Percentiles rank a stretch among this genome's conserved stretches.
Evolutionary conservation across 31 red algal genomes (phyloP).

Genomic region (Bonnemaisonia californica): DNA sequence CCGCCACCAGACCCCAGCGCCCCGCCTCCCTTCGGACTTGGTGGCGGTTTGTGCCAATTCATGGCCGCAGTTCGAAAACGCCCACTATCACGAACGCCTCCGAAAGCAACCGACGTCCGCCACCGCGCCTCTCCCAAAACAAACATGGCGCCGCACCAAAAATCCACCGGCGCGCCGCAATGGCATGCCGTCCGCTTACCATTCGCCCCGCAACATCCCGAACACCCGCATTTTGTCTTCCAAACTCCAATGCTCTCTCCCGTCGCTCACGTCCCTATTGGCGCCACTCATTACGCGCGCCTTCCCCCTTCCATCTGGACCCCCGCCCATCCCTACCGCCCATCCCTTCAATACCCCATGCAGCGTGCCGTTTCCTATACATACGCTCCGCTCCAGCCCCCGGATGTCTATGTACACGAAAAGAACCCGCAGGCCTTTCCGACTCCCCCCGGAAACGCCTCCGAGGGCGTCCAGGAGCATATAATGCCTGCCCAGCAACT

Average conservation of each 20-base stretch:
- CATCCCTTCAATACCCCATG: constrained; percentile 1
- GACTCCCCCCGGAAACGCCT: not conserved
- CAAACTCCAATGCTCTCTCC: constrained; percentile 44
- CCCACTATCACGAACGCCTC: not conserved
- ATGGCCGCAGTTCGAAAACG: not conserved
- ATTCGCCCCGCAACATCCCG: constrained; percentile 12
- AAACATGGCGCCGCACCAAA: not conserved
- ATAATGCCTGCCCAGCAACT: not conserved
- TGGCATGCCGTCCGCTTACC: not conserved
- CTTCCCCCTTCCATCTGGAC: constrained; percentile 69
- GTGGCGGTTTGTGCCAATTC: not conserved
- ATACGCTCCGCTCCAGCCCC: constrained; percentile 17
- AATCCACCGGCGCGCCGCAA: not conserved
- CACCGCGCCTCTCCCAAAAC: not conserved
- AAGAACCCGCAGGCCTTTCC: not conserved
- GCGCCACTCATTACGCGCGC: constrained; percentile 69
- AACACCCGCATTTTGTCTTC: not conserved
- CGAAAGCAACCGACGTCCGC: constrained; percentile 5
- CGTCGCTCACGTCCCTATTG: constrained; percentile 69
- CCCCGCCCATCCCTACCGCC: constrained; percentile 28
- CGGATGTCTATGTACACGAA: not conserved
- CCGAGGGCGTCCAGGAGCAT: not conserved
- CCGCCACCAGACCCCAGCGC: constrained; percentile 8
- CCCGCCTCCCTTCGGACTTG: not conserved
- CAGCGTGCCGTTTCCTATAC: constrained; percentile 29